A percentile compares a stretch with the other conserved stretches of the same genome.
Conservation (phyloP, 176 grass and related monocot genomes). For the Aegilops speltoides region DNA sequence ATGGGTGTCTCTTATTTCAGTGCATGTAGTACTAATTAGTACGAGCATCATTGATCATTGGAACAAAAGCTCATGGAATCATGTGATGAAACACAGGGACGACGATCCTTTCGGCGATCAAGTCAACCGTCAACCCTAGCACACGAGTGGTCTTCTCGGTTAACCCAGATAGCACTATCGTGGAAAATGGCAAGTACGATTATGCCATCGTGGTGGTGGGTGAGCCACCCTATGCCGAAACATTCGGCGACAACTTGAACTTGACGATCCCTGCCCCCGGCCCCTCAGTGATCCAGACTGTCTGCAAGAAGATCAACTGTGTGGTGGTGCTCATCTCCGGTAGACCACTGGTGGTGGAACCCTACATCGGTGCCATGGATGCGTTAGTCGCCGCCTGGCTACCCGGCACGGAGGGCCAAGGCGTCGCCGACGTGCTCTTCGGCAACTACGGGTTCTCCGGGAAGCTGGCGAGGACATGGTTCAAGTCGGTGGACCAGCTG, state of each 20-base stretch:
- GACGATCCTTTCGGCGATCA: slow-evolving; percentile 63
- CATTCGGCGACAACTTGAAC: slow-evolving; percentile 60
- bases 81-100: slow-evolving; percentile 39
- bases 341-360: slow-evolving; percentile 71
- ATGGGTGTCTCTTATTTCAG: no score
- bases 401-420: slow-evolving; percentile 72
- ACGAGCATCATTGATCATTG: background rate
- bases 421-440: slow-evolving; percentile 76
- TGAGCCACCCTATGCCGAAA: slow-evolving; percentile 62
- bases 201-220: slow-evolving; percentile 67
- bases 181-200: slow-evolving; percentile 46
- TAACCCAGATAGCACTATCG: slow-evolving; percentile 38
- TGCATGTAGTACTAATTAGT: background rate
- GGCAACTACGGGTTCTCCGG: slow-evolving; percentile 81
- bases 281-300: slow-evolving; percentile 57
- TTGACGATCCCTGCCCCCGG: slow-evolving; percentile 75
- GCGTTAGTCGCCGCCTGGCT: slow-evolving; percentile 87
- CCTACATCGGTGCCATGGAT: slow-evolving; percentile 60
- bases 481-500: slow-evolving; percentile 78
- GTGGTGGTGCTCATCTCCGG: slow-evolving; percentile 73
- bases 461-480: slow-evolving; percentile 80
- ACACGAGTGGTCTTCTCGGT: slow-evolving; percentile 66
- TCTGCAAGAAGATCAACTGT: slow-evolving; percentile 65
- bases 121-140: slow-evolving; percentile 49
- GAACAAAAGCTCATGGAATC: background rate